Percentiles rank a stretch among this genome's conserved stretches.
phyloP scores from a whole-genome alignment of 129 eudicot species.

The Centella asiatica region DNA sequence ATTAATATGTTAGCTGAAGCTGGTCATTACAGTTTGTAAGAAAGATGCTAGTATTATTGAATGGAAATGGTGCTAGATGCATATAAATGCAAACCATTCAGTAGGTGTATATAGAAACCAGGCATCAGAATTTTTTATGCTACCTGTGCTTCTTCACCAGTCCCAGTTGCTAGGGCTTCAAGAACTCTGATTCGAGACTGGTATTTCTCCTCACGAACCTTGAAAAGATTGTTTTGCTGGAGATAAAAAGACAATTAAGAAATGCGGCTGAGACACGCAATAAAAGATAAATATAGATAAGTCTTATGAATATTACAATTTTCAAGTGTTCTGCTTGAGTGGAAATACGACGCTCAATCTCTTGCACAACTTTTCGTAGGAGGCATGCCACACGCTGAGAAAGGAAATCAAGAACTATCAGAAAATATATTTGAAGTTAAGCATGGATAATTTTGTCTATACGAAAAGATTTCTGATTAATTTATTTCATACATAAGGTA shows the following conservation, averaged over 20 bases:
- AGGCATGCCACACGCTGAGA: conserved; percentile 89
- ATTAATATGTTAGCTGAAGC: conserved; percentile 52
- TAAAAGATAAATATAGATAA: neutral
- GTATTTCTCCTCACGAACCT: conserved; percentile 89
- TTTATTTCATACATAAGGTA: conserved; percentile 69
- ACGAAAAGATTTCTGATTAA: neutral
- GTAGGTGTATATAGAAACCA: neutral
- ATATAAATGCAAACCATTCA: conserved; percentile 23
- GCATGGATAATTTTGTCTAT: neutral
- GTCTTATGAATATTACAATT: conserved; percentile 39
- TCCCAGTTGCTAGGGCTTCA: conserved; percentile 85
- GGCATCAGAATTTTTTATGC: neutral
- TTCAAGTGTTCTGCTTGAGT: conserved; percentile 91
- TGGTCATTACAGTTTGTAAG: conserved; percentile 56
- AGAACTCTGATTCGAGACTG: conserved; percentile 83
- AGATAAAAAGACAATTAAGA: conserved; percentile 7
- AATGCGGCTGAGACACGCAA: neutral
- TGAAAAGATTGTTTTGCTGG: conserved; percentile 89
- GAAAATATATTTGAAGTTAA: neutral
- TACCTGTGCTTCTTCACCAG: conserved; percentile 71
- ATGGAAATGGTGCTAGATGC: conserved; percentile 13
- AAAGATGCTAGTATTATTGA: conserved; percentile 5
- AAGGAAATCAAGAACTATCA: conserved; percentile 9
- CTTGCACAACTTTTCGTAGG: conserved; percentile 90
- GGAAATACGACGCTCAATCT: conserved; percentile 82